Conservation (phyloP, 2,329 filamentous ascomycete genomes). For the Pseudopyrenochaeta lycopersici region DNA sequence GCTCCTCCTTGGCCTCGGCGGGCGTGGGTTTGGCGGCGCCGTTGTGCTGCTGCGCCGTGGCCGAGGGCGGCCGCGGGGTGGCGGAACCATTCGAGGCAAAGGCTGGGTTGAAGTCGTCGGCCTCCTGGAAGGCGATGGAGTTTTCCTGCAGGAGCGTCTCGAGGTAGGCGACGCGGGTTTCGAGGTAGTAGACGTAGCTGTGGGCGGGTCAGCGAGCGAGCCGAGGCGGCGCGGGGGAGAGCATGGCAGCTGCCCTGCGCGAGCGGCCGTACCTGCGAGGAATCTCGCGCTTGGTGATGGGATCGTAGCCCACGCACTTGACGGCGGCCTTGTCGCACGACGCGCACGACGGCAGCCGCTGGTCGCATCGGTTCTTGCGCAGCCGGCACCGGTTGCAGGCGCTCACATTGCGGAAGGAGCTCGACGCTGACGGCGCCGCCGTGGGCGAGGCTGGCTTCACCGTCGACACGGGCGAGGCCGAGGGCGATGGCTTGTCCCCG, state of each 20-base stretch:
- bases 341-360: slow-evolving; percentile 87
- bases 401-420: slow-evolving; percentile 69
- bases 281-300: slow-evolving; percentile 95
- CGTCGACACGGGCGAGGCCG: slow-evolving; percentile 29
- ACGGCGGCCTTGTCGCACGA: slow-evolving; percentile 93
- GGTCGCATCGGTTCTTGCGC: slow-evolving; percentile 94
- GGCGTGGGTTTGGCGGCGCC: slow-evolving; percentile 22
- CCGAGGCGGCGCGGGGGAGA: slow-evolving; percentile 2
- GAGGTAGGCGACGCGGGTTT: slow-evolving; percentile 83
- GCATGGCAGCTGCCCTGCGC: too few species aligned
- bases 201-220: slow-evolving; percentile 8
- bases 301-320: slow-evolving; percentile 93
- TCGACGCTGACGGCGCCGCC: slow-evolving; percentile 41
- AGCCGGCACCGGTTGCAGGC: slow-evolving; percentile 89
- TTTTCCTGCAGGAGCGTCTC: slow-evolving; percentile 77
- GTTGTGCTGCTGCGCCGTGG: slow-evolving; percentile 33
- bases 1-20: slow-evolving; percentile 39
- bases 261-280: slow-evolving; percentile 78
- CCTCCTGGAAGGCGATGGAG: slow-evolving; percentile 75
- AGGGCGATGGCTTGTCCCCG: slow-evolving; percentile 40
- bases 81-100: slow-evolving; percentile 47
- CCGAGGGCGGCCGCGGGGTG: slow-evolving; percentile 12
- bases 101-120: slow-evolving; percentile 67
- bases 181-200: slow-evolving; percentile 94
- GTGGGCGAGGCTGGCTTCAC: slow-evolving; percentile 44